Evolutionary conservation across 2,329 filamentous ascomycete genomes (phyloP).

Genomic region (Apiospora rasikravindrae): DNA sequence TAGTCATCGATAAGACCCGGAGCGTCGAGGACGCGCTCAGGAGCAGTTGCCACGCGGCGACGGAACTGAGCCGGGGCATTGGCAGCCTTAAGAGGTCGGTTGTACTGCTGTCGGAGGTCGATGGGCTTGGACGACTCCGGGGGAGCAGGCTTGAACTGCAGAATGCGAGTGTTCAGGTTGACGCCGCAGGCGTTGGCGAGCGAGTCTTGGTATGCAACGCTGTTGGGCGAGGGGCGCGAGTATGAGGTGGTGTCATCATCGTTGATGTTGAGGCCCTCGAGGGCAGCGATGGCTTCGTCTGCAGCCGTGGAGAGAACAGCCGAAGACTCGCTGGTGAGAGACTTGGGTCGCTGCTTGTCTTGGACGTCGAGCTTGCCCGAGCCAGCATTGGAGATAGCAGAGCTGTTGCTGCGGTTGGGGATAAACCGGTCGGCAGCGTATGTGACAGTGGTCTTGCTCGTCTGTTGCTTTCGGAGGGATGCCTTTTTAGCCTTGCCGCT

Average conservation of each 20-base stretch:
- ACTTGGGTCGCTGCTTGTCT: conserved; percentile 76
- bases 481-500: conserved; percentile 59
- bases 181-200: conserved; percentile 91
- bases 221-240: conserved; percentile 82
- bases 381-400: conserved; percentile 81
- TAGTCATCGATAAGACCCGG: conserved; percentile 97
- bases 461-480: conserved; percentile 54
- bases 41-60: conserved; percentile 89
- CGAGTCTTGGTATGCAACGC: conserved; percentile 89
- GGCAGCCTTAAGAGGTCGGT: conserved; percentile 85
- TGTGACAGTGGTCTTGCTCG: conserved; percentile 76
- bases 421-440: conserved; percentile 94
- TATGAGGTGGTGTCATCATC: conserved; percentile 74
- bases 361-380: conserved; percentile 79
- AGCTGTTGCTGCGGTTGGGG: conserved; percentile 88
- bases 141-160: conserved; percentile 97
- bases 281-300: conserved; percentile 78
- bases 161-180: conserved; percentile 90
- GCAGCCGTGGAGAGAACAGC: conserved; percentile 77
- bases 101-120: conserved; percentile 96
- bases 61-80: conserved; percentile 83
- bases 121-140: conserved; percentile 98
- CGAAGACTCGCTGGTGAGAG: conserved; percentile 72
- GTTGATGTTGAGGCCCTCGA: conserved; percentile 78
- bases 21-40: conserved; percentile 94